Evolutionary conservation across 495 filamentous ascomycete species (phyloP).

Genomic region (Paragyromitra xinjiangensis): DNA sequence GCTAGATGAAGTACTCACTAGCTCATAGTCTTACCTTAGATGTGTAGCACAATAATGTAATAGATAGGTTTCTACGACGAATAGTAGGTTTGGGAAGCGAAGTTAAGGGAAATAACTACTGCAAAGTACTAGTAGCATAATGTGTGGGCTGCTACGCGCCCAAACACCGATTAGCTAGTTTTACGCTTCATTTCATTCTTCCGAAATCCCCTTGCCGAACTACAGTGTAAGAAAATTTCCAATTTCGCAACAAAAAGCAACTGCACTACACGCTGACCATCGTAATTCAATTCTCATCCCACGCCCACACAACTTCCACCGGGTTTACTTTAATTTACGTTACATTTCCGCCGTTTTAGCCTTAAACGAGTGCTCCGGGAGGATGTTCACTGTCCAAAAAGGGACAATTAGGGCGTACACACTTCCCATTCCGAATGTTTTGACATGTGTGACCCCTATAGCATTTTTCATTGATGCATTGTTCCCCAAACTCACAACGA

Average conservation of each 20-base stretch:
- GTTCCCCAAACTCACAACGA: slow-evolving; percentile 51
- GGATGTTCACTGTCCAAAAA: slow-evolving; percentile 52
- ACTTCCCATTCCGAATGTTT: slow-evolving; percentile 41
- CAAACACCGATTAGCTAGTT: too few relatives aligned
- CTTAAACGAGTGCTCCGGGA: slow-evolving; percentile 28
- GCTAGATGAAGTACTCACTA: too few relatives aligned
- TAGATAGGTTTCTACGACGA: too few relatives aligned
- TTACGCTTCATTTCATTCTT: neutral
- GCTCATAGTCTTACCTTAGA: too few relatives aligned
- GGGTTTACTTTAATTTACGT: slow-evolving; percentile 33
- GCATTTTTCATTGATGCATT: slow-evolving; percentile 53
- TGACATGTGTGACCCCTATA: slow-evolving; percentile 48
- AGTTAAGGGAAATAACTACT: too few relatives aligned
- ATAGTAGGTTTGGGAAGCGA: too few relatives aligned
- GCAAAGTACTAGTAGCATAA: too few relatives aligned
- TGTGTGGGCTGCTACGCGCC: too few relatives aligned
- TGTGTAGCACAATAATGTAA: too few relatives aligned
- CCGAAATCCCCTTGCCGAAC: neutral
- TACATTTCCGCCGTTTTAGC: neutral
- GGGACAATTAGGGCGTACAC: slow-evolving; percentile 48
- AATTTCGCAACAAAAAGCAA: neutral
- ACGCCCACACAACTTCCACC: neutral
- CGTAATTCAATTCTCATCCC: neutral
- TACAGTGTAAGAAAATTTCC: neutral
- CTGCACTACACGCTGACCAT: neutral